Evolutionary conservation across 495 filamentous ascomycete species (phyloP).

Genomic region (Cryomyces minteri): DNA sequence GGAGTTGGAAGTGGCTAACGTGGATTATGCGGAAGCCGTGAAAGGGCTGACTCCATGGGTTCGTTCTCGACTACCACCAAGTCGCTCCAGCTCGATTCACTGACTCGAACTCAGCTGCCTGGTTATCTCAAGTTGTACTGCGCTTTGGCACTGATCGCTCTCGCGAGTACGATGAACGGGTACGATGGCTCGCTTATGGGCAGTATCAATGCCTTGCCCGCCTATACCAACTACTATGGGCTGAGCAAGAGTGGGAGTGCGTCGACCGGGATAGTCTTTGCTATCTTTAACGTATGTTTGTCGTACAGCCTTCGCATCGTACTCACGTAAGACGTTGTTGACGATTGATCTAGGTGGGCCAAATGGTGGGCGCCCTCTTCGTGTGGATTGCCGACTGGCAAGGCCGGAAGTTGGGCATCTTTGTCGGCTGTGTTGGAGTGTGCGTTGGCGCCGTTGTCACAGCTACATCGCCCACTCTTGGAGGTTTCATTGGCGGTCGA

Average conservation of each 20-base stretch:
- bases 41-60: too few species aligned
- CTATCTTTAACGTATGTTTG: slow-evolving; percentile 7
- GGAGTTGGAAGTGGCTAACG: too few species aligned
- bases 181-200: slow-evolving; percentile 10
- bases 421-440: slow-evolving; percentile 38
- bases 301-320: too few species aligned
- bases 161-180: slow-evolving; percentile 10
- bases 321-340: too few species aligned
- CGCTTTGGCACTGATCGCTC: too few species aligned
- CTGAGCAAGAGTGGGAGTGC: slow-evolving; percentile 3
- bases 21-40: too few species aligned
- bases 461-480: slow-evolving; percentile 29
- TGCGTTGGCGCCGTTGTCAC: slow-evolving; percentile 45
- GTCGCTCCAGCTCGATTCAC: too few species aligned
- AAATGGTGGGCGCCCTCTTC: slow-evolving; percentile 6
- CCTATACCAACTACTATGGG: slow-evolving; percentile 6
- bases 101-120: too few species aligned
- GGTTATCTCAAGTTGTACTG: too few species aligned
- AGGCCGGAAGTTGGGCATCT: slow-evolving; percentile 46
- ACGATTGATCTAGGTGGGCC: not conserved
- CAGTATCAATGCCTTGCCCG: slow-evolving; percentile 2
- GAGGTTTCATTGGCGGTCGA: slow-evolving; percentile 54
- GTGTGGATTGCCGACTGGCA: slow-evolving; percentile 7
- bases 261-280: slow-evolving; percentile 7
- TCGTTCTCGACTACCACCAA: too few species aligned